phyloP scores from a whole-genome alignment of 148 eudicot species.

The Nepenthes mirabilis region DNA sequence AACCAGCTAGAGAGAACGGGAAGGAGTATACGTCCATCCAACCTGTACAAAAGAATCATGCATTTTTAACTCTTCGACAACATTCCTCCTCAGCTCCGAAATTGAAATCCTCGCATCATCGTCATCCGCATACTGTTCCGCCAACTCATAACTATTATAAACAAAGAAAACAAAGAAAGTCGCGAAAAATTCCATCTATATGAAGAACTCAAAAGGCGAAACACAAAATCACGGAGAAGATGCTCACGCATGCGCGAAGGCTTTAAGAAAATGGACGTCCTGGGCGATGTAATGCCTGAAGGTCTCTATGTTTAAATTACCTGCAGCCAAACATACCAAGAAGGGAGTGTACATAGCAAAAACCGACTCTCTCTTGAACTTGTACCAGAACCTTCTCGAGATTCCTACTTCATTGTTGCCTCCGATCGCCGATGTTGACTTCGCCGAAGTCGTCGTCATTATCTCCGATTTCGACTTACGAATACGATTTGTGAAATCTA shows the following conservation, averaged over 20 bases:
- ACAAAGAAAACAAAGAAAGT: neutral
- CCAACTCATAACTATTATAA: constrained; percentile 58
- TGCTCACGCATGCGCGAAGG: constrained; percentile 74
- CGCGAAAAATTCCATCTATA: neutral
- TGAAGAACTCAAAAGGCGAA: neutral
- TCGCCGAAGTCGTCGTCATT: constrained; percentile 1
- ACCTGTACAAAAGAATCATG: constrained; percentile 78
- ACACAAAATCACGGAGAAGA: neutral
- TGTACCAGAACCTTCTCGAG: constrained; percentile 53
- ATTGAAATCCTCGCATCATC: constrained; percentile 72
- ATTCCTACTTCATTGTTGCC: constrained; percentile 44
- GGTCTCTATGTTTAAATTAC: constrained; percentile 35
- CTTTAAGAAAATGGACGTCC: constrained; percentile 71
- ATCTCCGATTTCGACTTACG: neutral
- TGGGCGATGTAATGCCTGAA: constrained; percentile 77
- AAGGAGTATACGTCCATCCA: constrained; percentile 9
- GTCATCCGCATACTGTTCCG: constrained; percentile 88
- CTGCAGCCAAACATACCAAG: constrained; percentile 60
- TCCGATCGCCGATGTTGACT: constrained; percentile 10
- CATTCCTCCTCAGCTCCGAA: constrained; percentile 39
- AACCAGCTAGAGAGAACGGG: neutral
- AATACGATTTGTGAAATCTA: neutral
- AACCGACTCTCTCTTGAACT: constrained; percentile 32
- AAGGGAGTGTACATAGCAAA: constrained; percentile 71
- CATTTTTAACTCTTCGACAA: constrained; percentile 64